A percentile compares a stretch with the other conserved stretches of the same genome.
Evolutionary conservation across 1,284 basidiomycete genomes (phyloP).

Genomic region (Gomphus bonarii): DNA sequence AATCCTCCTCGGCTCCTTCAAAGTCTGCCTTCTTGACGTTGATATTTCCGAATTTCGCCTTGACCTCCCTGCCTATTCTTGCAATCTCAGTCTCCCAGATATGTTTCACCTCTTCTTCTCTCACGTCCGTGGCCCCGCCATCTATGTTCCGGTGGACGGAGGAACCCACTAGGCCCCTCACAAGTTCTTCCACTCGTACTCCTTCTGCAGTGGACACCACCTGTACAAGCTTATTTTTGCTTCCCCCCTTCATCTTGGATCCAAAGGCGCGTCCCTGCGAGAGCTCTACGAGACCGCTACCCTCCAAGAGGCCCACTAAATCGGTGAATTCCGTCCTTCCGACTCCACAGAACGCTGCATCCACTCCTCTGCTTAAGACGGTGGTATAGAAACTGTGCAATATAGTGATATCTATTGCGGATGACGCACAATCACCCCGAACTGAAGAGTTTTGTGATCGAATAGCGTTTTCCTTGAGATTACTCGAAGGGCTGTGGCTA

Average conservation of each 20-base stretch:
- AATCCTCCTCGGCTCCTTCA: conserved; percentile 46
- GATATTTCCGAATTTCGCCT: conserved; percentile 19
- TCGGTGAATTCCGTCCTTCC: conserved; percentile 69
- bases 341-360: conserved; percentile 43
- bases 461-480: conserved; percentile 22
- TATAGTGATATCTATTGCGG: conserved; percentile 42
- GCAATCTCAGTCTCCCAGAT: conserved; percentile 59
- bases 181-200: conserved; percentile 16
- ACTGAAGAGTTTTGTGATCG: conserved; percentile 13
- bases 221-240: conserved; percentile 8
- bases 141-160: conserved; percentile 24
- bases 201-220: conserved; percentile 12
- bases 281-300: conserved; percentile 49
- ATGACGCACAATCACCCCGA: conserved; percentile 15
- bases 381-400: conserved; percentile 54
- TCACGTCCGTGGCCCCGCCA: conserved; percentile 31
- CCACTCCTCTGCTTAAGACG: conserved; percentile 45
- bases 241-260: conserved; percentile 4
- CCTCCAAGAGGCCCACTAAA: conserved; percentile 60
- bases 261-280: conserved; percentile 14
- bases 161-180: conserved; percentile 38
- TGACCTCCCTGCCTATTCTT: conserved; percentile 45
- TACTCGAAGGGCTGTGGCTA: conserved; percentile 22
- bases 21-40: conserved; percentile 29
- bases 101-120: conserved; percentile 54